Conservation (phyloP, 345 rosid species). For the Eucalyptus viminalis region DNA sequence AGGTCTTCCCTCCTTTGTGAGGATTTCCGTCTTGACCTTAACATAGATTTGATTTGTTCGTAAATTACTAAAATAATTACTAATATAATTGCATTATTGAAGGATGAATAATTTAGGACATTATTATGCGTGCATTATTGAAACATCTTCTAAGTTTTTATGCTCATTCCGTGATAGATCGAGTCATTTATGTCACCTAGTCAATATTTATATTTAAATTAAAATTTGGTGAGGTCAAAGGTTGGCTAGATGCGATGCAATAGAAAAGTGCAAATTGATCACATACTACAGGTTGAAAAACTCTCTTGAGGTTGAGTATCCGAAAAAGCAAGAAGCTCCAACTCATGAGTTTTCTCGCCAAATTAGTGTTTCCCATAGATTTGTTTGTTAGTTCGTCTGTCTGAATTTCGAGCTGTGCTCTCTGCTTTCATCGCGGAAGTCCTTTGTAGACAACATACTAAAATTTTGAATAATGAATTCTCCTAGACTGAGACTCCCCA, state of each 20-base stretch:
- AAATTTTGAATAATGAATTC: not conserved
- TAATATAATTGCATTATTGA: not conserved
- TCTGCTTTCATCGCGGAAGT: not conserved
- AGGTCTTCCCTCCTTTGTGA: not conserved
- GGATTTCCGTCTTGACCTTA: not conserved
- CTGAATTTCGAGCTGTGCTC: not conserved
- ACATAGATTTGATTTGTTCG: not conserved
- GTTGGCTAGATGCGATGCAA: not conserved
- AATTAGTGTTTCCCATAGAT: not conserved
- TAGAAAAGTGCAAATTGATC: not conserved
- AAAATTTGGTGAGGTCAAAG: not conserved
- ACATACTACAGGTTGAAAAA: not conserved
- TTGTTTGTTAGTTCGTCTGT: not conserved
- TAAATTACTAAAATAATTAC: no score
- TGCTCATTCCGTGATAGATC: not conserved
- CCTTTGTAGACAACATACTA: not conserved
- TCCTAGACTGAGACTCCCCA: not conserved
- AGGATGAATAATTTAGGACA: not conserved
- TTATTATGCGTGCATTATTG: not conserved
- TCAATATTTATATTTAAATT: not conserved
- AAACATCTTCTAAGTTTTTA: not conserved
- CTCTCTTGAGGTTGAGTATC: not conserved
- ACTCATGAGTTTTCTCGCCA: not conserved
- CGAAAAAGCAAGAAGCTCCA: not conserved
- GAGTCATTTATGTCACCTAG: not conserved